phyloP scores from a whole-genome alignment of 306 rosid species.

The Abrus precatorius region DNA sequence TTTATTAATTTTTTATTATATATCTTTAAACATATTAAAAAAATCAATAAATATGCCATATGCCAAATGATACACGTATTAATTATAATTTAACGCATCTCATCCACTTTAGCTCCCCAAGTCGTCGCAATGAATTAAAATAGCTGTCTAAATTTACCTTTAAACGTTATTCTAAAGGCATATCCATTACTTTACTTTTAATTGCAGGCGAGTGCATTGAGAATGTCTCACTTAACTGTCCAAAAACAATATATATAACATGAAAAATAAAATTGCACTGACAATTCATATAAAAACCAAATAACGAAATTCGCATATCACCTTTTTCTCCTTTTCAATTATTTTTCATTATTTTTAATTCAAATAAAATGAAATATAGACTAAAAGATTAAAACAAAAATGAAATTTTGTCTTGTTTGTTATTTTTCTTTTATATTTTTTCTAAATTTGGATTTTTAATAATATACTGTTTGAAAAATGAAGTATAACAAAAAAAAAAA shows the following conservation, averaged over 20 bases:
- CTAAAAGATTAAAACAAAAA: no score
- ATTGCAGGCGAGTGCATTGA: slow-evolving; percentile 31
- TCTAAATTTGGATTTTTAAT: no score
- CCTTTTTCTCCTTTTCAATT: no score
- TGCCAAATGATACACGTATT: not conserved
- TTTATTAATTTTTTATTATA: no score
- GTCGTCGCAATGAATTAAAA: slow-evolving; percentile 2
- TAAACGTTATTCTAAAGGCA: not conserved
- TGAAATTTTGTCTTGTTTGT: no score
- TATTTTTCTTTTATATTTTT: no score
- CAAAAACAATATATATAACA: not conserved
- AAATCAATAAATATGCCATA: not conserved
- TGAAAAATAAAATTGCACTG: not conserved
- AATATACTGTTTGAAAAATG: no score
- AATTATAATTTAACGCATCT: slow-evolving; percentile 36
- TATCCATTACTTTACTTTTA: slow-evolving; percentile 5
- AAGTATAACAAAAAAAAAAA: no score
- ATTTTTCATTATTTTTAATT: no score
- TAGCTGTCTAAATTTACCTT: not conserved
- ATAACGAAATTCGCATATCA: no score
- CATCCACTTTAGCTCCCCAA: slow-evolving; percentile 32
- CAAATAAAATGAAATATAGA: no score
- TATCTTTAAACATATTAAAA: no score
- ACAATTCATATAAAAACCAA: not conserved
- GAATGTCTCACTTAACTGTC: slow-evolving; percentile 6